These are phyloP conservation scores for Picochlorum sp. DNA, from an alignment of 139 green algal species.

Conservation along the genomic window DNA sequence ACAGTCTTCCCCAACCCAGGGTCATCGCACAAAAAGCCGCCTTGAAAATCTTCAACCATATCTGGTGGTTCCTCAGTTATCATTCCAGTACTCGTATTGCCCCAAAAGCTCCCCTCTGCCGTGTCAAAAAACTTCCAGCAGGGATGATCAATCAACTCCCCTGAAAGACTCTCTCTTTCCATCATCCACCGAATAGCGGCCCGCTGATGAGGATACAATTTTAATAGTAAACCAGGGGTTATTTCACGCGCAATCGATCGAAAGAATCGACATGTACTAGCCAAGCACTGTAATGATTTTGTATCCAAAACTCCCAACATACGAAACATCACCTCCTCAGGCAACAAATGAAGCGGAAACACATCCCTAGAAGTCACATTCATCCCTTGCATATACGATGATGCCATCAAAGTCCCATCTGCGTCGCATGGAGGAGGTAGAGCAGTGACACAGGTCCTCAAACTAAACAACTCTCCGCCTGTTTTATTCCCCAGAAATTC, in stretches of 20 bases:
- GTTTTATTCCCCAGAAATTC: not conserved
- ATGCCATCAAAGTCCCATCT: not conserved
- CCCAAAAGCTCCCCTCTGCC: constrained; percentile 17
- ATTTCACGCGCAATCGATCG: constrained; percentile 21
- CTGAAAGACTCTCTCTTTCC: constrained; percentile 22
- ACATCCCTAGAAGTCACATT: not conserved
- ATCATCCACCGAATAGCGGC: constrained; percentile 63
- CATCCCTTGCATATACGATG: not conserved
- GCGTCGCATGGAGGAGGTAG: not conserved
- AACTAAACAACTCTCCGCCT: not conserved
- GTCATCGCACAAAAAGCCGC: constrained; percentile 88
- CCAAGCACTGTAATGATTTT: constrained; percentile 16
- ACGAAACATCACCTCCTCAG: not conserved
- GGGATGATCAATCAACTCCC: constrained; percentile 24
- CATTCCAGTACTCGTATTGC: constrained; percentile 29
- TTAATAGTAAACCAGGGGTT: constrained; percentile 44
- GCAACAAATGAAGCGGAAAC: not conserved
- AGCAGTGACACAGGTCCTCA: not conserved
- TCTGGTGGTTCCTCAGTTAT: constrained; percentile 17
- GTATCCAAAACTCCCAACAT: constrained; percentile 24
- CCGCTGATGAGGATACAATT: constrained; percentile 56
- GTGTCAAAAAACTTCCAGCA: constrained; percentile 26
- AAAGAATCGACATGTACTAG: constrained; percentile 30
- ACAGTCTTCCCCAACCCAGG: constrained; percentile 90
- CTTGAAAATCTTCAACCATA: constrained; percentile 38